Conservation (phyloP, 495 filamentous ascomycete genomes). For the Neurospora sublineolata region DNA sequence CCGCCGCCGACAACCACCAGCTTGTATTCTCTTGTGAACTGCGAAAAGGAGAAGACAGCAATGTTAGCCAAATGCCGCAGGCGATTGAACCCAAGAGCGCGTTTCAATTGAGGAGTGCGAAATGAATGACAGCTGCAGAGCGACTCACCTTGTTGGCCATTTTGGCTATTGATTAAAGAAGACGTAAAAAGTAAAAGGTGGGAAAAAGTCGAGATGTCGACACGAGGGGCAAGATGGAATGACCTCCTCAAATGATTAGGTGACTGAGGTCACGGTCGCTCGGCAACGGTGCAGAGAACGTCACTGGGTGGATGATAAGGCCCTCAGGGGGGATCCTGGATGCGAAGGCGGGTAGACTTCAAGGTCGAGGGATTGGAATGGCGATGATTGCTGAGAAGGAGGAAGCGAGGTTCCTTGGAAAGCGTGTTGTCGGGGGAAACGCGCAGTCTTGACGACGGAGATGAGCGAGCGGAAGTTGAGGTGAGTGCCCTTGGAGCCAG, state of each 20-base stretch:
- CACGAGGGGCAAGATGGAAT: neutral
- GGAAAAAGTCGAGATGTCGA: neutral
- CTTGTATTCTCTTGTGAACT: slow-evolving; percentile 99
- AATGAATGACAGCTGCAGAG: neutral
- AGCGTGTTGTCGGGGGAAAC: neutral
- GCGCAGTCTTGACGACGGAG: neutral
- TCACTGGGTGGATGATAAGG: neutral
- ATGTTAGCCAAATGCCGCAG: slow-evolving; percentile 6
- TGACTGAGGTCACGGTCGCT: neutral
- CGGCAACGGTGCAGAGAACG: neutral
- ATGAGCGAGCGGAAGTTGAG: neutral
- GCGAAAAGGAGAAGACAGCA: slow-evolving; percentile 1
- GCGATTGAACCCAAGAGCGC: neutral
- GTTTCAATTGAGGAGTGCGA: neutral
- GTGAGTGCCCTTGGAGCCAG: neutral
- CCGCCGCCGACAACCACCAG: slow-evolving; percentile 95
- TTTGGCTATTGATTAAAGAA: neutral
- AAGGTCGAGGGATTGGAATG: neutral
- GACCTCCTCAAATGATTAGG: neutral
- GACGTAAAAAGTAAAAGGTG: neutral
- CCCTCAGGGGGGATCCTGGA: neutral
- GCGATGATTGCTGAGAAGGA: neutral
- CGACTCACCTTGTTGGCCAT: neutral
- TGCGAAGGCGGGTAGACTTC: neutral
- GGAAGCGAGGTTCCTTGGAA: neutral